These are phyloP conservation scores for Neonectria coccinea DNA, from an alignment of 2,329 filamentous ascomycete genomes.

Conservation along the genomic window DNA sequence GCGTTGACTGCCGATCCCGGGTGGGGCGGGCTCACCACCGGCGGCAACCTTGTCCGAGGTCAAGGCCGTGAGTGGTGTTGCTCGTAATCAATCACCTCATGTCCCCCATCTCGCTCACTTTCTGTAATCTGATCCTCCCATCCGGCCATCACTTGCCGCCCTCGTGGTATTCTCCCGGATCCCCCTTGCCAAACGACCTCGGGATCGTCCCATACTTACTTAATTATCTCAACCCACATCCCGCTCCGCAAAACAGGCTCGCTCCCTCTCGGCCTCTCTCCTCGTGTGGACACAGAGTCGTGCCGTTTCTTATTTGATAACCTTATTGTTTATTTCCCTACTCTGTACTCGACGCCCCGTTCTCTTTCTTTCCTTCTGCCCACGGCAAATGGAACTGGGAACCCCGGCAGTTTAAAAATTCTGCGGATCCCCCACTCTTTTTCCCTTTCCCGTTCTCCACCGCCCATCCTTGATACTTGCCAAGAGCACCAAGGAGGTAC, in stretches of 20 bases:
- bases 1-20: background rate
- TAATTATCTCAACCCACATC: background rate
- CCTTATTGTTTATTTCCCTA: background rate
- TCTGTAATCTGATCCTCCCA: background rate
- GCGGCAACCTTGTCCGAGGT: background rate
- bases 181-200: background rate
- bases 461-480: background rate
- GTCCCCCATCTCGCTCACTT: background rate
- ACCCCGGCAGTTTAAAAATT: background rate
- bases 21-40: too few relatives aligned
- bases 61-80: too few relatives aligned
- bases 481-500: background rate
- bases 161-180: too few relatives aligned
- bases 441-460: background rate
- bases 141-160: background rate
- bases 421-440: background rate
- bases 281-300: background rate
- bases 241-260: too few relatives aligned
- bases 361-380: background rate
- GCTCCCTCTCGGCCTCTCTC: too few relatives aligned
- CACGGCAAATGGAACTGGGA: background rate
- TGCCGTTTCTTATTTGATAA: background rate
- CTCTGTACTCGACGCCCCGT: too few relatives aligned
- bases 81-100: background rate
- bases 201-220: background rate